phyloP scores from a whole-genome alignment of 495 filamentous ascomycete genomes.

The Bacidia rubella region DNA sequence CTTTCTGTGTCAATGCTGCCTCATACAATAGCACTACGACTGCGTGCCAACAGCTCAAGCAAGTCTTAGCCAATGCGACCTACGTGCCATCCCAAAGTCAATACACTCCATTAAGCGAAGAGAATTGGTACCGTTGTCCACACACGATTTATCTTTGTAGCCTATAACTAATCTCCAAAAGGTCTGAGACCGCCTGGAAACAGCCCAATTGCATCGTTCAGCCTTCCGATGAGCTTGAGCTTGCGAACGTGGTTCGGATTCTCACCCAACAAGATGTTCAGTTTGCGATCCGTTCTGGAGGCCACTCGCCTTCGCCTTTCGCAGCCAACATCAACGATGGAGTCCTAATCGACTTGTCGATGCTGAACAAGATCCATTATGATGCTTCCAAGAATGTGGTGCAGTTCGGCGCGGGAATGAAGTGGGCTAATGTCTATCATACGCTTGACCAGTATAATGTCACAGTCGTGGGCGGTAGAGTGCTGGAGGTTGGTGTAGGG shows the following conservation, averaged over 20 bases:
- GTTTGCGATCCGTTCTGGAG: slow-evolving; percentile 38
- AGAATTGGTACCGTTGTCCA: slow-evolving; percentile 6
- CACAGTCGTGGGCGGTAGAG: slow-evolving; percentile 27
- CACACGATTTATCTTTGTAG: background rate
- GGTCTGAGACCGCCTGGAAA: slow-evolving; percentile 22
- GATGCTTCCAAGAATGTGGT: slow-evolving; percentile 12
- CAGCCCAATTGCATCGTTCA: slow-evolving; percentile 27
- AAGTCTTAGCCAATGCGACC: slow-evolving; percentile 1
- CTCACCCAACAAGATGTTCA: slow-evolving; percentile 12
- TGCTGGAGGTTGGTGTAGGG: slow-evolving; percentile 26
- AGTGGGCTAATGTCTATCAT: slow-evolving; percentile 25
- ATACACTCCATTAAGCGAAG: slow-evolving; percentile 3
- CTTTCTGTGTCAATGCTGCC: background rate
- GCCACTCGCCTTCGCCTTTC: slow-evolving; percentile 22
- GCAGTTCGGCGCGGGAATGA: slow-evolving; percentile 23
- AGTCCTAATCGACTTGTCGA: slow-evolving; percentile 13
- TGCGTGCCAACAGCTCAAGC: slow-evolving; percentile 1
- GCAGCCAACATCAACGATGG: slow-evolving; percentile 13
- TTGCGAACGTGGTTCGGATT: slow-evolving; percentile 21
- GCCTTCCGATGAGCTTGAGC: slow-evolving; percentile 21
- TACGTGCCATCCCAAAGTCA: slow-evolving; percentile 6
- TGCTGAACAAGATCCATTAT: slow-evolving; percentile 14
- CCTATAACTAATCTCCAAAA: slow-evolving; percentile 6
- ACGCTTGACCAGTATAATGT: slow-evolving; percentile 23
- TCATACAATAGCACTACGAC: background rate